A percentile compares a stretch with the other conserved stretches of the same genome.
phyloP scores from a whole-genome alignment of 2,329 filamentous ascomycete species.

The Cladosporium cucumerinum region DNA sequence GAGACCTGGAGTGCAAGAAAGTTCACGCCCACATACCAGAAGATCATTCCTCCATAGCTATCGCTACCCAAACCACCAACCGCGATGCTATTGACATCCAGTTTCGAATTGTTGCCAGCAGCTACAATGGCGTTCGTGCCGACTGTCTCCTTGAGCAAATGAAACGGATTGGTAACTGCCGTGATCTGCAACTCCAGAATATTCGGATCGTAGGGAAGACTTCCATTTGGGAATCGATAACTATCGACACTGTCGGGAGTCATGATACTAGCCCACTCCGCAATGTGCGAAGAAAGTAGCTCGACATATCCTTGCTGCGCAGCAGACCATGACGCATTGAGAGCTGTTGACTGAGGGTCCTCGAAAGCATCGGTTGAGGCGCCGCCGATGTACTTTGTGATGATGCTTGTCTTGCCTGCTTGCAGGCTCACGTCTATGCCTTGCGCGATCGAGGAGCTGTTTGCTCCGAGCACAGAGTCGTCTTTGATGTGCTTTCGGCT shows the following conservation, averaged over 20 bases:
- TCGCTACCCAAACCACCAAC: slow-evolving; percentile 67
- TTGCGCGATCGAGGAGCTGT: slow-evolving; percentile 64
- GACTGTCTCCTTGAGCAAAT: slow-evolving; percentile 55
- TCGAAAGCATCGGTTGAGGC: slow-evolving; percentile 67
- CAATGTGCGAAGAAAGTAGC: slow-evolving; percentile 54
- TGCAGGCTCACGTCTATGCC: slow-evolving; percentile 53
- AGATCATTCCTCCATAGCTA: slow-evolving; percentile 64
- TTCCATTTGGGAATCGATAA: slow-evolving; percentile 57
- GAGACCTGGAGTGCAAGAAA: not conserved
- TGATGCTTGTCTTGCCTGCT: slow-evolving; percentile 51
- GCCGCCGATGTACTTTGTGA: slow-evolving; percentile 66
- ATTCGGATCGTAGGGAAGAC: slow-evolving; percentile 54
- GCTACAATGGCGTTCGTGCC: slow-evolving; percentile 52
- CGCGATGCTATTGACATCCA: slow-evolving; percentile 62
- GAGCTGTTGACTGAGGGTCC: slow-evolving; percentile 55
- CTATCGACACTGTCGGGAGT: slow-evolving; percentile 61
- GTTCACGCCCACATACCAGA: slow-evolving; percentile 45
- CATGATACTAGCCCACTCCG: slow-evolving; percentile 62
- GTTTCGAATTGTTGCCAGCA: slow-evolving; percentile 46
- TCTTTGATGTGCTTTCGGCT: slow-evolving; percentile 45
- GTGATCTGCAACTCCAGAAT: slow-evolving; percentile 57
- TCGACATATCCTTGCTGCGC: slow-evolving; percentile 53
- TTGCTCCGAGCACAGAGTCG: slow-evolving; percentile 50
- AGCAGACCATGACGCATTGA: slow-evolving; percentile 52
- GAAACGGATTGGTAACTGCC: slow-evolving; percentile 54